A percentile compares a stretch with the other conserved stretches of the same genome.
These are phyloP conservation scores for Cercospora beticola DNA, from an alignment of 2,329 filamentous ascomycete species.

Conservation along the genomic window DNA sequence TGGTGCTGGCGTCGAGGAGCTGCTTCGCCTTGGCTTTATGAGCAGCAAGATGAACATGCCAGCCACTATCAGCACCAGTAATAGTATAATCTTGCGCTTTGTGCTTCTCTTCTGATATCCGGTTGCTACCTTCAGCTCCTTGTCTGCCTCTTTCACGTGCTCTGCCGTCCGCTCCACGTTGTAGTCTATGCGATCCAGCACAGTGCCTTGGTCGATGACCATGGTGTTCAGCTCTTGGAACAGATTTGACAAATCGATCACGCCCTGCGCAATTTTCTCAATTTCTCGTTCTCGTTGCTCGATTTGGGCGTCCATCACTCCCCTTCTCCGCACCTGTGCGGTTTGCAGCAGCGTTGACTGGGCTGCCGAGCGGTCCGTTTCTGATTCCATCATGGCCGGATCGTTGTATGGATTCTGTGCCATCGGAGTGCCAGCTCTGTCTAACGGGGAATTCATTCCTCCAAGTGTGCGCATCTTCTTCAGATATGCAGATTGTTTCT, in stretches of 20 bases:
- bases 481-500: constrained; percentile 94
- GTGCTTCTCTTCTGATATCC: constrained; percentile 85
- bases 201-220: constrained; percentile 60
- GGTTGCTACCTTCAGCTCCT: constrained; percentile 83
- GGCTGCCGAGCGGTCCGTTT: constrained; percentile 88
- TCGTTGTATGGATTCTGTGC: constrained; percentile 69
- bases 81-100: constrained; percentile 87
- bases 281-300: constrained; percentile 93
- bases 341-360: constrained; percentile 84
- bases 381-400: constrained; percentile 86
- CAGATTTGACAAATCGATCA: constrained; percentile 94
- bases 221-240: constrained; percentile 95
- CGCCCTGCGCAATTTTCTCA: constrained; percentile 95
- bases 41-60: constrained; percentile 82
- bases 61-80: constrained; percentile 80
- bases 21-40: constrained; percentile 67
- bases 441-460: constrained; percentile 51
- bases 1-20: constrained; percentile 4
- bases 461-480: constrained; percentile 57
- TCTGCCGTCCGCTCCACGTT: constrained; percentile 95
- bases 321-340: constrained; percentile 57
- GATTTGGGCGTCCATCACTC: constrained; percentile 76
- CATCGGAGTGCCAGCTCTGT: constrained; percentile 47
- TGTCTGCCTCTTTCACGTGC: constrained; percentile 89
- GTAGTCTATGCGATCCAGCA: constrained; percentile 62